Base-by-base conservation (phyloP, 2,329 filamentous ascomycete species). In the Paraphaeosphaeria minitans region DNA sequence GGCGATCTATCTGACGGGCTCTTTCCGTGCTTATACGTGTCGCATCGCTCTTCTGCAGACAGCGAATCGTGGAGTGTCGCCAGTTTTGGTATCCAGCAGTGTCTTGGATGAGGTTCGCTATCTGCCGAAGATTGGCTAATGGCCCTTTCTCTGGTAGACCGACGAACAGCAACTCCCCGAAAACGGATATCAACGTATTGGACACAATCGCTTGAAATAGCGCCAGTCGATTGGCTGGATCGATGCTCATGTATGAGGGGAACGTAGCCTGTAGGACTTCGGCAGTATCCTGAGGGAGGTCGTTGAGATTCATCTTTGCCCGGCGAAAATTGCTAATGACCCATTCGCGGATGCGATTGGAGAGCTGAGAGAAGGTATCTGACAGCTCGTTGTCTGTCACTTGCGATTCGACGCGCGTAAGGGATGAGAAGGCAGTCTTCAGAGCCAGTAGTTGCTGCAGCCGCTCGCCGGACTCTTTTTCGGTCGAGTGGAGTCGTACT, bases 311-410 rank as follows among this genome's bases (percentile, higher is more conserved):
- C 53, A 89, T 75, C 76, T 83, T 89, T 13, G 84, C 81, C 61
- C 84, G 85, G 53, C 89, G 82, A 64, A 89, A 92, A 70, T 89
- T 85, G 27, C 85, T 83, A 66, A 92, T 87, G 3, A 89, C 85
- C 89, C 89, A 92, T 66, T 92, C 91, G 76, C 91, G 88, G 65
- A 91, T 76, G 24, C 88, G 85, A 66, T 91, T 89, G 21, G 85
- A 85, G 48, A 92, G 73, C 57, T 83, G 81, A 51, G 82, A 80
- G 80, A 90, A 85, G 10, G 82, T 81, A 52, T 89, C 85, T 2
- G 80, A 84, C 69, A 92, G 84, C 12, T 87, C 85, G 73, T 89
- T 87, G 67, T 92, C 89, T 61, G 86, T 87, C 47, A 80, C 75
- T 61, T 88, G 85, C 22, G 84, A 84, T 31, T 86, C 85, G 51